These are phyloP conservation scores for Aeschynomene evenia DNA, from an alignment of 306 rosid species.

Conservation along the genomic window DNA sequence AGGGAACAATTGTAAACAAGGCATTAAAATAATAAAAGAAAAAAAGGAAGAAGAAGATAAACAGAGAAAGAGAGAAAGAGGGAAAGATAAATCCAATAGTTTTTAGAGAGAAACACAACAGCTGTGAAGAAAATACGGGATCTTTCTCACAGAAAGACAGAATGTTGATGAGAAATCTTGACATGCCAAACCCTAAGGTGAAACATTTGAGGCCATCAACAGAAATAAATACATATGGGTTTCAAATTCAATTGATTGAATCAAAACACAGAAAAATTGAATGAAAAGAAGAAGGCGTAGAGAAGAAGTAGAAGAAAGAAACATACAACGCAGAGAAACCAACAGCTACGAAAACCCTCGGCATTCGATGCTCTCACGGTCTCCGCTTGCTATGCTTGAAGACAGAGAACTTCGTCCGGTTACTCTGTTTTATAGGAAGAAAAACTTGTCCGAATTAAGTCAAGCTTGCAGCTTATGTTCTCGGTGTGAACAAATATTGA, in stretches of 20 bases:
- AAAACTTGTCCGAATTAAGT: no score
- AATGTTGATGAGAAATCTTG: neutral
- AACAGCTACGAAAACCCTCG: neutral
- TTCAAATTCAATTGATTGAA: neutral
- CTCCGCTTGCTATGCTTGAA: neutral
- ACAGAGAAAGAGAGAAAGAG: neutral
- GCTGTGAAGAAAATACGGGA: neutral
- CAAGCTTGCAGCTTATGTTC: no score
- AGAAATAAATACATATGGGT: neutral
- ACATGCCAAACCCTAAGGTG: neutral
- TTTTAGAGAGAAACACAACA: neutral
- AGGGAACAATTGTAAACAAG: neutral
- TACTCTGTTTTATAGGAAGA: no score
- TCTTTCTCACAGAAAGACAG: neutral
- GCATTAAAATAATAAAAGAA: neutral
- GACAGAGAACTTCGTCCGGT: no score
- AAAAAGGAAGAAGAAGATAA: neutral
- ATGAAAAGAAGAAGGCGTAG: neutral
- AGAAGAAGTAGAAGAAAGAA: neutral
- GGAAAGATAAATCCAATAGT: neutral
- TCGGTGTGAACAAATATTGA: neutral
- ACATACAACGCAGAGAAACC: slow-evolving; percentile 1
- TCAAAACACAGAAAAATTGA: neutral
- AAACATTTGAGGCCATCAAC: neutral
- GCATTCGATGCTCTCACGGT: neutral